phyloP scores from a whole-genome alignment of 176 grass and related monocot species.

The Pontederia crassipes region DNA sequence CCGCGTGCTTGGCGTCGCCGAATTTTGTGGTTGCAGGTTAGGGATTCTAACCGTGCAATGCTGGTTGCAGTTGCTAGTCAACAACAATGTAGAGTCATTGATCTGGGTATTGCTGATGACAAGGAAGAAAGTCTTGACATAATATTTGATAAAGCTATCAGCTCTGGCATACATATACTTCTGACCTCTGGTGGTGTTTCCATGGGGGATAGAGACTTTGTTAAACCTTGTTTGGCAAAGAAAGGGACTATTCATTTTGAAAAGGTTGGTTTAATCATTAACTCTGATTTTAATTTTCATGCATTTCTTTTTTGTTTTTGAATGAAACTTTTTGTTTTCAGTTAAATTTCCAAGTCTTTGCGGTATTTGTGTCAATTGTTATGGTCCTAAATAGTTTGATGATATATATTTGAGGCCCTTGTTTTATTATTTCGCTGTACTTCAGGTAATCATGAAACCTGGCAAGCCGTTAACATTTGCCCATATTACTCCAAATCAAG shows the following conservation, averaged over 20 bases:
- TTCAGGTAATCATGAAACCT: slow-evolving; percentile 75
- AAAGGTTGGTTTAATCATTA: slow-evolving; percentile 38
- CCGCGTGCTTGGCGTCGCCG: slow-evolving; percentile 37
- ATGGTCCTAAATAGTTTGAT: background rate
- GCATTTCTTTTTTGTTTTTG: background rate
- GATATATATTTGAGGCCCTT: background rate
- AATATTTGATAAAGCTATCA: slow-evolving; percentile 51
- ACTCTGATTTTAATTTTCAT: slow-evolving; percentile 4
- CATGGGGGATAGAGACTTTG: slow-evolving; percentile 93
- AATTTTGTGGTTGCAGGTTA: slow-evolving; percentile 48
- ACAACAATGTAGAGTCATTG: slow-evolving; percentile 70
- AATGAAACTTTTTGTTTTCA: background rate
- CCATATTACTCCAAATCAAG: slow-evolving; percentile 35
- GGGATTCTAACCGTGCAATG: slow-evolving; percentile 92
- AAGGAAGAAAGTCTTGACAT: slow-evolving; percentile 63
- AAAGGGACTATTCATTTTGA: slow-evolving; percentile 85
- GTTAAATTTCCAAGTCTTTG: background rate
- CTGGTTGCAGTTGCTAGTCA: slow-evolving; percentile 68
- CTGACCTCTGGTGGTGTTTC: slow-evolving; percentile 91
- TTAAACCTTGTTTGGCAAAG: slow-evolving; percentile 79
- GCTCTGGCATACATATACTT: slow-evolving; percentile 66
- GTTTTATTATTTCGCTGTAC: slow-evolving; percentile 15
- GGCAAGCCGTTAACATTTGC: slow-evolving; percentile 91
- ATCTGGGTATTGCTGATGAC: slow-evolving; percentile 81
- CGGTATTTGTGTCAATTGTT: background rate